Evolutionary conservation across 257 asterid species (phyloP).

Genomic region (Leonotis leonurus): DNA sequence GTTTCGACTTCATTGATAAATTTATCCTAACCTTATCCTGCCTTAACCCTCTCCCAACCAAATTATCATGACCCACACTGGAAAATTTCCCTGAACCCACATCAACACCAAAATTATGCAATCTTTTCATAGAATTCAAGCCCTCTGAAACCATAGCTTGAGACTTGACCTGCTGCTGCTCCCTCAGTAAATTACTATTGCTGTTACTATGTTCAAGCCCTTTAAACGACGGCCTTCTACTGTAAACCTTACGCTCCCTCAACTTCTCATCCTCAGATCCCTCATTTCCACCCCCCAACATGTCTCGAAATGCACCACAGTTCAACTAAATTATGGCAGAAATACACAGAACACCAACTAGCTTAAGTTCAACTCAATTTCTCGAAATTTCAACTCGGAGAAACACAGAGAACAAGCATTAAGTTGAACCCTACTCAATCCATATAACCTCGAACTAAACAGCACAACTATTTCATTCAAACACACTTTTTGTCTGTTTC

Average conservation of each 20-base stretch:
- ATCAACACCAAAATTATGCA: slow-evolving; percentile 24
- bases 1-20: slow-evolving; percentile 55
- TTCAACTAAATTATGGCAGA: slow-evolving; percentile 10
- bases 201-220: slow-evolving; percentile 37
- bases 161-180: slow-evolving; percentile 24
- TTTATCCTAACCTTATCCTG: slow-evolving; percentile 56
- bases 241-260: slow-evolving; percentile 58
- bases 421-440: not conserved
- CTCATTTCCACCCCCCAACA: slow-evolving; percentile 50
- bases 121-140: slow-evolving; percentile 23
- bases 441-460: slow-evolving; percentile 10
- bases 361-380: not conserved
- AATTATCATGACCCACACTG: slow-evolving; percentile 30
- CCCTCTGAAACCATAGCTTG: slow-evolving; percentile 38
- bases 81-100: slow-evolving; percentile 45
- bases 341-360: slow-evolving; percentile 12
- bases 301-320: slow-evolving; percentile 23
- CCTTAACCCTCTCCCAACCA: slow-evolving; percentile 37
- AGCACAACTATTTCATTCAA: not conserved
- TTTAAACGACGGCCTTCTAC: slow-evolving; percentile 54
- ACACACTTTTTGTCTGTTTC: not conserved
- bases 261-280: slow-evolving; percentile 46
- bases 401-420: not conserved
- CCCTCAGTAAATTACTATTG: slow-evolving; percentile 26
- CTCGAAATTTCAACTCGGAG: not conserved